Conservation (phyloP, 1,139 yeast genomes). For the Taiozyma sp. region DNA sequence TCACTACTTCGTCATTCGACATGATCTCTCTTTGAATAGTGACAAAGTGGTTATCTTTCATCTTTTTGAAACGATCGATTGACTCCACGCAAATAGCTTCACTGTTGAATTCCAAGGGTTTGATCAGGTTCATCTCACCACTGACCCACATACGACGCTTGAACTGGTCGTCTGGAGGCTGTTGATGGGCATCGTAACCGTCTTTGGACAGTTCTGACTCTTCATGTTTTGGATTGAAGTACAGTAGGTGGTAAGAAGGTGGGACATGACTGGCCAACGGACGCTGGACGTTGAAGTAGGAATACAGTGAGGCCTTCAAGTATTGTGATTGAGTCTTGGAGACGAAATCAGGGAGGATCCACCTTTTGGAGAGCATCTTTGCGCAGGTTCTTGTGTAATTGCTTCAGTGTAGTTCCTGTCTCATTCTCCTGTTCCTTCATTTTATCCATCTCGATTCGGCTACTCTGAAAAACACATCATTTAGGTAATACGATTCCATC, state of each 20-base stretch:
- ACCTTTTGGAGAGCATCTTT: slow-evolving; percentile 7
- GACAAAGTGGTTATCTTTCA: slow-evolving; percentile 40
- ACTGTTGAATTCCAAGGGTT: slow-evolving; percentile 34
- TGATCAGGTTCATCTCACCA: slow-evolving; percentile 49
- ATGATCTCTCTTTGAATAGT: slow-evolving; percentile 37
- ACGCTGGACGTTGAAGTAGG: slow-evolving; percentile 19
- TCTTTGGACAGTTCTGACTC: slow-evolving; percentile 55
- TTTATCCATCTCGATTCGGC: too few species aligned
- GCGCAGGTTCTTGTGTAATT: not conserved
- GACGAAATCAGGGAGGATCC: slow-evolving; percentile 16
- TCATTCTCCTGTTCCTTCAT: not conserved
- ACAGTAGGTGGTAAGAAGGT: slow-evolving; percentile 62
- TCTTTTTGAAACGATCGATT: slow-evolving; percentile 32
- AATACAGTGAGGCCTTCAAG: slow-evolving; percentile 18
- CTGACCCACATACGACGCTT: slow-evolving; percentile 78
- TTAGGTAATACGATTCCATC: too few species aligned
- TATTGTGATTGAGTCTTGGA: slow-evolving; percentile 17
- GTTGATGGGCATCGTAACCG: slow-evolving; percentile 81
- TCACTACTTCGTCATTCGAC: slow-evolving; percentile 14
- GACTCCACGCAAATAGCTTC: slow-evolving; percentile 41
- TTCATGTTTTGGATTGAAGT: slow-evolving; percentile 50
- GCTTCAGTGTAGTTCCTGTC: not conserved
- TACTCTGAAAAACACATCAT: too few species aligned
- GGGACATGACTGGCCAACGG: slow-evolving; percentile 15
- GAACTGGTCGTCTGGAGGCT: slow-evolving; percentile 46